Base-by-base conservation (phyloP, 805 yeast species). In the Scheffersomyces coipomensis region DNA sequence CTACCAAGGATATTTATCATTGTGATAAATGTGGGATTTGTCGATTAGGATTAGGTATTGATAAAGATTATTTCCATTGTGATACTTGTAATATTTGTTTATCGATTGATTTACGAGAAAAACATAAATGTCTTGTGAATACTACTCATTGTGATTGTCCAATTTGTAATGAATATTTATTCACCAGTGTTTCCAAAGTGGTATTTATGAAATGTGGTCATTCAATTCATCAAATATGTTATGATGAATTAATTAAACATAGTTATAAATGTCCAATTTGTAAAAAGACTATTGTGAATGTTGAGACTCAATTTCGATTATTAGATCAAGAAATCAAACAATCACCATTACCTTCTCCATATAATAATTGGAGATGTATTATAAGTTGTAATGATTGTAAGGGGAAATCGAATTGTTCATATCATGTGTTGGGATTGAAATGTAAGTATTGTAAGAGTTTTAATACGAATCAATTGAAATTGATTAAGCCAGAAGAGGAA, bases 181-280 rank as follows among this genome's bases (percentile, higher is more conserved):
- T 90, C 58, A 85, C 88, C 12, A 83, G 93, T 3, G 79, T 85
- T 5, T 75, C 71, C 55, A 83, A 88, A 9, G 95, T 89, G 31
- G 95, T 88, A 16, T 89, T 90, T 58, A 88, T 90, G 96, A 70
- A 75, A 35, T 90, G 98, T 64, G 97, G 97, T 2, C 98, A 90
- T 62, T 87, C 96, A 27, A 90, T 90, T 42, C 98, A 90, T 64
- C 88, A 88, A 58, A 54, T 60, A 19, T 90, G 98, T 60, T 89
- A 81, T 58, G 83, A 83, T 45, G 91, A 87, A 47, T 81, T 85
- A 57, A 78, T 87, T n/a, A 76, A 81, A 48, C 88, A 85, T 56
- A 79, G 86, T 12, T 90, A 88, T 70, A 87, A 88, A 58, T 90
- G 98, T 60, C 98, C 98, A 1, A 75, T 87, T 2, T 90, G 98